phyloP scores from a whole-genome alignment of 148 eudicot genomes.

The Nyssa sinensis region DNA sequence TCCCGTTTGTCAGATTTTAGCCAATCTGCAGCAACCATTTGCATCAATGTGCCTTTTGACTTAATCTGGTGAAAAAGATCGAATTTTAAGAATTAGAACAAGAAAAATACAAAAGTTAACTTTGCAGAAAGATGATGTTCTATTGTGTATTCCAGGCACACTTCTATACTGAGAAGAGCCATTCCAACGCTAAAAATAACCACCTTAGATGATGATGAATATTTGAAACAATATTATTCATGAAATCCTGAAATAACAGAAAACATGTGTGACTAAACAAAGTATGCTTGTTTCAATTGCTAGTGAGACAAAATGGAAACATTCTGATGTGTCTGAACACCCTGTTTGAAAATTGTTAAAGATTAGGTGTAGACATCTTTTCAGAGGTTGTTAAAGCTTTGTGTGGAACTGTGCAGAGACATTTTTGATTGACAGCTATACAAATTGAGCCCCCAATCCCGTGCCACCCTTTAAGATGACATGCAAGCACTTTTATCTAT shows the following conservation, averaged over 20 bases:
- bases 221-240: not conserved
- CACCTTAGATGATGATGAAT: not conserved
- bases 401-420: not conserved
- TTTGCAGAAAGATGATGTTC: not conserved
- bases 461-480: not conserved
- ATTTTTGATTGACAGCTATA: no score
- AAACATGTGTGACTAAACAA: not conserved
- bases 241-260: not conserved
- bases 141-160: not conserved
- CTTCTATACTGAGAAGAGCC: not conserved
- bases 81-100: not conserved
- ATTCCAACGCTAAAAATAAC: not conserved
- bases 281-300: not conserved
- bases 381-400: not conserved
- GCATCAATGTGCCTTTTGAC: conserved; percentile 52
- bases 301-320: not conserved
- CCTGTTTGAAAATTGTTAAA: not conserved
- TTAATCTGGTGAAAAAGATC: conserved; percentile 31
- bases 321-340: no score
- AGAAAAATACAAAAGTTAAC: not conserved
- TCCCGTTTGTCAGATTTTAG: conserved; percentile 61
- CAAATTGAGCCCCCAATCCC: no score
- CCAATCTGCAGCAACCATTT: conserved; percentile 65
- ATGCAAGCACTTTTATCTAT: not conserved
- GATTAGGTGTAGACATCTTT: not conserved